These are phyloP conservation scores for Colletotrichum orbiculare DNA, from an alignment of 2,329 filamentous ascomycete genomes.

Conservation along the genomic window DNA sequence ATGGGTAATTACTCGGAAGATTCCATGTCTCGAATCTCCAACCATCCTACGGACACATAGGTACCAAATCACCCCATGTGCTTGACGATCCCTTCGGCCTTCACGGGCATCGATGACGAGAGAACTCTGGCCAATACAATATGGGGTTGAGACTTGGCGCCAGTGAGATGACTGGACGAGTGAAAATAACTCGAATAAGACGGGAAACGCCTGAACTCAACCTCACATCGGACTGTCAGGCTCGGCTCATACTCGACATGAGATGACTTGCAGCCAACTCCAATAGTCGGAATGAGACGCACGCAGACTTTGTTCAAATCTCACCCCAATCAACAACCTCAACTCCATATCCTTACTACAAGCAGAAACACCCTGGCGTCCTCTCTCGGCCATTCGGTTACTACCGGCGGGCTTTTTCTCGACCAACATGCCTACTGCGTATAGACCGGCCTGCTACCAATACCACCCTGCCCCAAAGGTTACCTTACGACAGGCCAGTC, in stretches of 20 bases:
- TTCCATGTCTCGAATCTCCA: not conserved
- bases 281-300: not conserved
- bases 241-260: constrained; percentile 1
- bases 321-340: not conserved
- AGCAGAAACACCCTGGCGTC: not conserved
- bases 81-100: not conserved
- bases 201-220: not conserved
- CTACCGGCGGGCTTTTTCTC: constrained; percentile 13
- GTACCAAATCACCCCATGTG: no score
- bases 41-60: no score
- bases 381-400: constrained; percentile 17
- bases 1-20: not conserved
- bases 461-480: constrained; percentile 20
- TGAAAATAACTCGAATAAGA: constrained; percentile 2
- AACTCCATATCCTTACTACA: not conserved
- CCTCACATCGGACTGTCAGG: constrained; percentile 3
- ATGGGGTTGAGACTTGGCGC: constrained; percentile 4
- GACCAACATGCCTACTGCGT: no score
- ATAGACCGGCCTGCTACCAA: not conserved
- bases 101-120: not conserved
- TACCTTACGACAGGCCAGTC: constrained; percentile 4
- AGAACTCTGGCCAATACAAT: no score
- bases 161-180: constrained; percentile 5
- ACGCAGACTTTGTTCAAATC: constrained; percentile 14
- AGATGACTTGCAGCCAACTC: not conserved